A percentile compares a stretch with the other conserved stretches of the same genome.
These are phyloP conservation scores for Coemansia sp. DNA, from an alignment of 192 early-diverging fungal genomes.

Conservation along the genomic window DNA sequence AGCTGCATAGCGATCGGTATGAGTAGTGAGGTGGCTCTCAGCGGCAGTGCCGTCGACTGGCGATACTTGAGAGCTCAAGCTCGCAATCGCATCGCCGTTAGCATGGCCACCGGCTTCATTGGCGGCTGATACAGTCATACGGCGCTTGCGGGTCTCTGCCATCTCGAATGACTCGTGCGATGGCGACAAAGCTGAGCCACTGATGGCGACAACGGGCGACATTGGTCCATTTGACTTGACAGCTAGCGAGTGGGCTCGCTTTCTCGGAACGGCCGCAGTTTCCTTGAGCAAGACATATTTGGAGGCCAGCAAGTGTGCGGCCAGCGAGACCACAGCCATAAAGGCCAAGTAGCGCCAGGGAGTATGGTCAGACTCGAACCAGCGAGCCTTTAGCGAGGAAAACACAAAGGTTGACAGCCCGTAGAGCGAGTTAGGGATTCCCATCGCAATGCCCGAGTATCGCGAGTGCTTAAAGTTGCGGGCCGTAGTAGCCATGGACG, in stretches of 20 bases:
- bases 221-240: not conserved
- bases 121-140: slow-evolving; percentile 27
- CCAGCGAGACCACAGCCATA: slow-evolving; percentile 55
- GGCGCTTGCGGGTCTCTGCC: slow-evolving; percentile 40
- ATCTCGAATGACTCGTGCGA: slow-evolving; percentile 33
- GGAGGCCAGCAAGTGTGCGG: slow-evolving; percentile 53
- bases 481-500: slow-evolving; percentile 63
- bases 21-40: not conserved
- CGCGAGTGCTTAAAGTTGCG: slow-evolving; percentile 59
- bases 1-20: not conserved
- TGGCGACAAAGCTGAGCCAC: not conserved
- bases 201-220: not conserved
- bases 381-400: slow-evolving; percentile 59
- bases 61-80: not conserved
- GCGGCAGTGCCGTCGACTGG: not conserved
- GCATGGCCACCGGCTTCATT: not conserved
- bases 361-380: slow-evolving; percentile 52
- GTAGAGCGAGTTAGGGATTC: slow-evolving; percentile 61
- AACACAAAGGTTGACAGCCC: slow-evolving; percentile 68
- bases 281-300: slow-evolving; percentile 27
- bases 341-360: slow-evolving; percentile 59
- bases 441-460: slow-evolving; percentile 62
- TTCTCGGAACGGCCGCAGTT: slow-evolving; percentile 11
- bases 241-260: slow-evolving; percentile 14
- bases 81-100: not conserved